Conservation (phyloP, 2,329 filamentous ascomycete species). For the Penicillium griseofulvum region DNA sequence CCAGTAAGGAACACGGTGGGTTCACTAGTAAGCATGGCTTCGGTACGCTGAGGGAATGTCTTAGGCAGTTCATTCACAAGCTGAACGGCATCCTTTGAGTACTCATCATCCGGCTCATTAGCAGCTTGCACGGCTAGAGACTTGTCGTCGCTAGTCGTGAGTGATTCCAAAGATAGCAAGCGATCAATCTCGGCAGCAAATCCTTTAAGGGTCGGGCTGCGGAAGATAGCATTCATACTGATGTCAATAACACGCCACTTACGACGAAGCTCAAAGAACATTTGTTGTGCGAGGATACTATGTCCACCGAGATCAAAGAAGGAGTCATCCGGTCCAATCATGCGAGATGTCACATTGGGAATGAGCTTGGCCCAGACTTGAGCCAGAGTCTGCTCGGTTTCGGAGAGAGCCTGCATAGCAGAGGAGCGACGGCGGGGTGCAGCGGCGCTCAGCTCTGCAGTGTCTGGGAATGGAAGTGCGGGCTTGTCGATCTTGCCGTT, state of each 20-base stretch:
- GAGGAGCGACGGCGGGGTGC: slow-evolving; percentile 52
- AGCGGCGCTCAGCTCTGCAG: slow-evolving; percentile 61
- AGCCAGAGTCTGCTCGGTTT: slow-evolving; percentile 67
- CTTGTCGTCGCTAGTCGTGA: slow-evolving; percentile 42
- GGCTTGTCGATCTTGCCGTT: slow-evolving; percentile 82
- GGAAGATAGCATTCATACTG: slow-evolving; percentile 68
- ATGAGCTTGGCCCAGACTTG: slow-evolving; percentile 72
- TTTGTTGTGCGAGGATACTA: slow-evolving; percentile 75
- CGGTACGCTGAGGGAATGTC: slow-evolving; percentile 37
- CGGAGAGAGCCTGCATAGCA: slow-evolving; percentile 45
- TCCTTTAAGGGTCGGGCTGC: slow-evolving; percentile 60
- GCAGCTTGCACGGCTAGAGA: slow-evolving; percentile 42
- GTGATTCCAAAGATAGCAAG: slow-evolving; percentile 47
- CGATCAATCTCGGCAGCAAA: slow-evolving; percentile 58
- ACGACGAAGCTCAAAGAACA: slow-evolving; percentile 68
- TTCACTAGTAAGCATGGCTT: slow-evolving; percentile 32
- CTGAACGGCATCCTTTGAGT: slow-evolving; percentile 52
- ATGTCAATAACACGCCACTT: slow-evolving; percentile 64
- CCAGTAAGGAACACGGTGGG: slow-evolving; percentile 78
- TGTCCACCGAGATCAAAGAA: slow-evolving; percentile 84
- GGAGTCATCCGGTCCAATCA: slow-evolving; percentile 59
- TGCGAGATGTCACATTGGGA: slow-evolving; percentile 63
- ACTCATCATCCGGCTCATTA: slow-evolving; percentile 45
- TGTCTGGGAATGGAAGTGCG: slow-evolving; percentile 76
- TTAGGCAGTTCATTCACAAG: slow-evolving; percentile 51